Percentiles rank a stretch among this genome's conserved stretches.
phyloP scores from a whole-genome alignment of 1,284 basidiomycete species.

The Ganoderma multipileum region DNA sequence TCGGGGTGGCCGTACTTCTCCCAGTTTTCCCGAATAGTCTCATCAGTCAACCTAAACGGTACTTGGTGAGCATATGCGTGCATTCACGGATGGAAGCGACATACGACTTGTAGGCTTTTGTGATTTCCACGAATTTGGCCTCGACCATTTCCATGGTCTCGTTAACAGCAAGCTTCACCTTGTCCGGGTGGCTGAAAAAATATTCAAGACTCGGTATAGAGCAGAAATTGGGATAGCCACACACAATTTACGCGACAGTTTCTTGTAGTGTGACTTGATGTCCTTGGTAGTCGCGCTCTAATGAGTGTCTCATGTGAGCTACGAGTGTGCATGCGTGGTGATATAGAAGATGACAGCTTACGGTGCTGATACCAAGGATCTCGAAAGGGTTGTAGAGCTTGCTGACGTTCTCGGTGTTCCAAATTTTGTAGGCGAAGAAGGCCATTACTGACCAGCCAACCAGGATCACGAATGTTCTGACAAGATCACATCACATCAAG shows the following conservation, averaged over 20 bases:
- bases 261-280: conserved; percentile 97
- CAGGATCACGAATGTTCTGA: conserved; percentile 63
- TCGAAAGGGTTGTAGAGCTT: conserved; percentile 94
- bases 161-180: conserved; percentile 85
- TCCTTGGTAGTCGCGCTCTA: conserved; percentile 84
- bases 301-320: not conserved
- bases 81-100: conserved; percentile 33
- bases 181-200: conserved; percentile 89
- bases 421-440: conserved; percentile 72
- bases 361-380: conserved; percentile 86
- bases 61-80: not conserved
- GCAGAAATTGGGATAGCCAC: conserved; percentile 41
- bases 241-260: conserved; percentile 89
- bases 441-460: conserved; percentile 82
- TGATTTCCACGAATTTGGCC: conserved; percentile 90
- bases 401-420: conserved; percentile 65
- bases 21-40: conserved; percentile 91
- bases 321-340: not conserved
- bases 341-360: conserved; percentile 41
- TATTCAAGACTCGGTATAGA: conserved; percentile 7
- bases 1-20: conserved; percentile 96
- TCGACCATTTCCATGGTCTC: conserved; percentile 92
- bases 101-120: conserved; percentile 97
- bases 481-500: not conserved
- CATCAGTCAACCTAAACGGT: conserved; percentile 82